A percentile compares a stretch with the other conserved stretches of the same genome.
phyloP scores from a whole-genome alignment of 768 basidiomycete genomes.

The Boletus tomentosulus region DNA sequence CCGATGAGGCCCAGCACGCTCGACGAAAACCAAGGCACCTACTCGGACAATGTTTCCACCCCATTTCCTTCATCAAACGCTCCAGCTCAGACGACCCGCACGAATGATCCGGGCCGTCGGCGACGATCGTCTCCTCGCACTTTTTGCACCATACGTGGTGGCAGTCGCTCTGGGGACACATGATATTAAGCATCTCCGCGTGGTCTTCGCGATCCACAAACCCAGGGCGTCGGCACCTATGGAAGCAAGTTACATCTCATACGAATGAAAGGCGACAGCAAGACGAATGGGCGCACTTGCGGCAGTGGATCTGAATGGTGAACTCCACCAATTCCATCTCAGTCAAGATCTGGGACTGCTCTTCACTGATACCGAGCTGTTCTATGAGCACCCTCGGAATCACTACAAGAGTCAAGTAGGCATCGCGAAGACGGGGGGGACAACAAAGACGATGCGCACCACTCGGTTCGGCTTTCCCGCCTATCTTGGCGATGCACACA shows the following conservation, averaged over 20 bases:
- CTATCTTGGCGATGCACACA: slow-evolving; percentile 36
- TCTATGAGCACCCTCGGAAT: slow-evolving; percentile 40
- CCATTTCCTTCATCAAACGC: slow-evolving; percentile 46
- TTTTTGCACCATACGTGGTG: slow-evolving; percentile 56
- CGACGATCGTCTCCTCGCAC: slow-evolving; percentile 42
- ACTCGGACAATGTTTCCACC: slow-evolving; percentile 67
- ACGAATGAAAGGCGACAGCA: neutral
- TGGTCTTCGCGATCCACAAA: slow-evolving; percentile 51
- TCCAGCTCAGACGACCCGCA: slow-evolving; percentile 56
- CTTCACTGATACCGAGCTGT: slow-evolving; percentile 42
- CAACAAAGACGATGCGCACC: slow-evolving; percentile 20
- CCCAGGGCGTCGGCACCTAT: slow-evolving; percentile 46
- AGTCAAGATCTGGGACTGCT: slow-evolving; percentile 37
- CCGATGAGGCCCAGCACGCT: neutral
- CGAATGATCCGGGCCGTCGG: slow-evolving; percentile 43
- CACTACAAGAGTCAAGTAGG: slow-evolving; percentile 24
- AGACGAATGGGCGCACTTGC: slow-evolving; percentile 33
- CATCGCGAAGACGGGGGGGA: neutral
- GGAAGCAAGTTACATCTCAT: neutral
- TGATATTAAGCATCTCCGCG: slow-evolving; percentile 35
- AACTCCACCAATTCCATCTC: slow-evolving; percentile 46
- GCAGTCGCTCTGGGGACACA: slow-evolving; percentile 49
- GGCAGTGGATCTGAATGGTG: slow-evolving; percentile 46
- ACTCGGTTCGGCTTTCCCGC: neutral
- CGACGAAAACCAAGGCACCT: slow-evolving; percentile 6